These are phyloP conservation scores for Dimocarpus longan DNA, from an alignment of 345 rosid species.

Conservation along the genomic window DNA sequence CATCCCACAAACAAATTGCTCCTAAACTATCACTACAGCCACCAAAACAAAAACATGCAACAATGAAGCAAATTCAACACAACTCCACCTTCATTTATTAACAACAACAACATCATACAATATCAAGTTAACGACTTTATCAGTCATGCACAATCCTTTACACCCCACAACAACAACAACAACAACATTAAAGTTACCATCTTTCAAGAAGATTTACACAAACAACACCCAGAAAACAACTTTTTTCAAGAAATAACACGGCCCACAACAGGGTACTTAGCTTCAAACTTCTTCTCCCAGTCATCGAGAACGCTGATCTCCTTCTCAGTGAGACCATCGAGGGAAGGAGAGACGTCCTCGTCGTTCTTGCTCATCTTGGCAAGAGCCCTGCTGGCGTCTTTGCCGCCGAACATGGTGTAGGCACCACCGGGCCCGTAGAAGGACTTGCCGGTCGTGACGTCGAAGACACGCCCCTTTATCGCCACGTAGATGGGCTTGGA, in stretches of 20 bases:
- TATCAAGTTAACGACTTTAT: background rate
- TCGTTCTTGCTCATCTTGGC: slow-evolving; percentile 96
- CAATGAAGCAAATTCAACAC: background rate
- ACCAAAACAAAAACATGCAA: slow-evolving; percentile 1
- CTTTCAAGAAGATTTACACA: background rate
- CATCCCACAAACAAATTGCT: background rate
- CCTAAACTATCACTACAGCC: background rate
- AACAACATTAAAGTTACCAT: slow-evolving; percentile 4
- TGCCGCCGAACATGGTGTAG: slow-evolving; percentile 76
- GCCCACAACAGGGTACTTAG: slow-evolving; percentile 86
- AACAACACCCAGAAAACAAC: background rate
- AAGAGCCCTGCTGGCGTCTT: slow-evolving; percentile 83
- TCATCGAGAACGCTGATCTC: slow-evolving; percentile 73
- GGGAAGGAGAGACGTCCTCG: slow-evolving; percentile 63
- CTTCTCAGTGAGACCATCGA: slow-evolving; percentile 74
- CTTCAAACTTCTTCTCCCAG: slow-evolving; percentile 89
- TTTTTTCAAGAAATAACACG: slow-evolving; percentile 47
- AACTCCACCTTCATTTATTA: slow-evolving; percentile 15
- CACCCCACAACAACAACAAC: slow-evolving; percentile 1
- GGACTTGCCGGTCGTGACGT: slow-evolving; percentile 71
- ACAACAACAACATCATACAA: too few relatives aligned
- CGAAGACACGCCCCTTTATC: slow-evolving; percentile 76
- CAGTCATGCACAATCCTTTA: background rate
- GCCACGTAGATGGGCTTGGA: slow-evolving; percentile 86
- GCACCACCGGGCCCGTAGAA: slow-evolving; percentile 80